Conservation (phyloP, 768 basidiomycete genomes). For the Boletus vinaceobasis region DNA sequence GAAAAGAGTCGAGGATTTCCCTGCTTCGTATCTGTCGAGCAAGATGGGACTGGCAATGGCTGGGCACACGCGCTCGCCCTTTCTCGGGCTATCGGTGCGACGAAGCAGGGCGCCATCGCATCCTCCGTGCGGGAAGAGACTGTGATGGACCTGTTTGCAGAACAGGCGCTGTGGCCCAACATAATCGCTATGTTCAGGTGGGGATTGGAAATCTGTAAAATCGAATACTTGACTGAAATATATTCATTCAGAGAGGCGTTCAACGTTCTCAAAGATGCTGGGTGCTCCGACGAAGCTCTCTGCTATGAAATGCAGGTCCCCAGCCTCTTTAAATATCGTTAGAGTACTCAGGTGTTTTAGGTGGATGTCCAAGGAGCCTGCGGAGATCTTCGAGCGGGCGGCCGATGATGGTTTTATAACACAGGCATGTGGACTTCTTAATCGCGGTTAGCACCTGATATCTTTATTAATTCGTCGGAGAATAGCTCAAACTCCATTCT, state of each 20-base stretch:
- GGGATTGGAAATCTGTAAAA: not conserved
- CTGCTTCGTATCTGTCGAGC: constrained; percentile 63
- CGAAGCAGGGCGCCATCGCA: constrained; percentile 59
- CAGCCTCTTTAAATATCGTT: not conserved
- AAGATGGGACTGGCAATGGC: constrained; percentile 52
- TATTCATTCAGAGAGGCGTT: constrained; percentile 51
- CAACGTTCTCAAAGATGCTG: constrained; percentile 58
- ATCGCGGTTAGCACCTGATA: not conserved
- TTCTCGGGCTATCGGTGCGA: constrained; percentile 57
- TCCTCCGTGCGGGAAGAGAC: constrained; percentile 63
- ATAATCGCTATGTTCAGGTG: constrained; percentile 62
- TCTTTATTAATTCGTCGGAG: not conserved
- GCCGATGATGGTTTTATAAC: constrained; percentile 63
- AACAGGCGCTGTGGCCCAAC: constrained; percentile 65
- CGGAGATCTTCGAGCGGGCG: constrained; percentile 64
- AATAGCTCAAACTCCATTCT: constrained; percentile 58
- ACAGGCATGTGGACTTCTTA: constrained; percentile 36
- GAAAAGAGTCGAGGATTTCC: constrained; percentile 60
- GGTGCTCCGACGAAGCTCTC: constrained; percentile 63
- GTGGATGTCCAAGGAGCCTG: constrained; percentile 74
- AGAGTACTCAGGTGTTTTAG: constrained; percentile 25
- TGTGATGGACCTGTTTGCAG: constrained; percentile 62
- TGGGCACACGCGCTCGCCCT: constrained; percentile 48
- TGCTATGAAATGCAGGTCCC: constrained; percentile 57
- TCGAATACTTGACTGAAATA: not conserved